Conservation (phyloP, 1,284 basidiomycete species). For the Ustilago trichophora region DNA sequence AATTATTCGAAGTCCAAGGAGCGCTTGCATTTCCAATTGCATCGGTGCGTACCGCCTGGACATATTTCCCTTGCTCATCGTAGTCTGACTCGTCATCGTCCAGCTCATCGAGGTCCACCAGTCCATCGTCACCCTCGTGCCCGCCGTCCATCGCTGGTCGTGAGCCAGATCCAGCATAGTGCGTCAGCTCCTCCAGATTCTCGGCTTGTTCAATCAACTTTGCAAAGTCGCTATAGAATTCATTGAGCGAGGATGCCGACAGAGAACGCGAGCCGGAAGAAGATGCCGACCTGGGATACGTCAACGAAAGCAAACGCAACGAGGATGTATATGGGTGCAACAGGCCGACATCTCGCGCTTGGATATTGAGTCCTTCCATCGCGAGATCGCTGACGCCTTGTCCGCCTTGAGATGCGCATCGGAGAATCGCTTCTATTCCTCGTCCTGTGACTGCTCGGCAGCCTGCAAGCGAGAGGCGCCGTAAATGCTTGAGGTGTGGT, state of each 20-base stretch:
- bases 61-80: constrained; percentile 27
- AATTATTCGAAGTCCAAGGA: constrained; percentile 10
- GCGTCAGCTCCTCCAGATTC: constrained; percentile 43
- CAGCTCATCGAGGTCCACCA: constrained; percentile 44
- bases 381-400: constrained; percentile 44
- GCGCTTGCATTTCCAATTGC: neutral
- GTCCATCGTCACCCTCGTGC: constrained; percentile 25
- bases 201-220: constrained; percentile 29
- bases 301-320: constrained; percentile 44
- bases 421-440: constrained; percentile 49
- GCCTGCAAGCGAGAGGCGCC: constrained; percentile 53
- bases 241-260: constrained; percentile 20
- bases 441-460: constrained; percentile 53
- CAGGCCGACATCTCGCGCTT: constrained; percentile 23
- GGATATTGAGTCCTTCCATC: constrained; percentile 55
- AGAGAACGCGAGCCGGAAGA: constrained; percentile 36
- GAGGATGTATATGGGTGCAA: constrained; percentile 21
- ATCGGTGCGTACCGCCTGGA: constrained; percentile 1
- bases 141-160: constrained; percentile 41
- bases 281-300: constrained; percentile 44
- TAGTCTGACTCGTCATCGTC: constrained; percentile 33
- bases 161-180: constrained; percentile 46
- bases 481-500: constrained; percentile 37
- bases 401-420: constrained; percentile 5
- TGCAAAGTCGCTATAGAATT: constrained; percentile 46